Percentiles rank a stretch among this genome's conserved stretches.
Evolutionary conservation across 306 rosid genomes (phyloP).

Genomic region (Oemleria cerasiformis): DNA sequence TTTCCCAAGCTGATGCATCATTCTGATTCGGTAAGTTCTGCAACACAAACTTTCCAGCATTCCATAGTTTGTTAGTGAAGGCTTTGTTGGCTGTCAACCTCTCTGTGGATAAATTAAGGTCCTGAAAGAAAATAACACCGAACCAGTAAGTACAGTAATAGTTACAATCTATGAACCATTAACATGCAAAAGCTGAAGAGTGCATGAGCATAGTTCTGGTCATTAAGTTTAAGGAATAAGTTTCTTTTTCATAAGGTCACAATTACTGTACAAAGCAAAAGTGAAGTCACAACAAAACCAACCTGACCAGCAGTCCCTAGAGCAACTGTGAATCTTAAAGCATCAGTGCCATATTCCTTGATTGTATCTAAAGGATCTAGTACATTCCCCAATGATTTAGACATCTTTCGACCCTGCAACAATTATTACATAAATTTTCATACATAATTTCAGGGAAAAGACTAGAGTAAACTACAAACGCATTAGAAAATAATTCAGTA

Average conservation of each 20-base stretch:
- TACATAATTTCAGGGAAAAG: neutral
- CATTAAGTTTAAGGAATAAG: neutral
- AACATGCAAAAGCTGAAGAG: constrained; percentile 15
- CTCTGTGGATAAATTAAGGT: constrained; percentile 89
- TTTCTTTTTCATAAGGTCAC: neutral
- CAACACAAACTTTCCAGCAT: constrained; percentile 87
- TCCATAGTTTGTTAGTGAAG: constrained; percentile 96
- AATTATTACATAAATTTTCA: constrained; percentile 1
- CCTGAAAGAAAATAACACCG: constrained; percentile 44
- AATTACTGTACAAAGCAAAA: neutral
- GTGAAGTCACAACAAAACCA: constrained; percentile 26
- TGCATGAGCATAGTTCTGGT: neutral
- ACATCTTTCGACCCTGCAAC: constrained; percentile 93
- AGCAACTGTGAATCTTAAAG: constrained; percentile 87
- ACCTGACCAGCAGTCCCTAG: constrained; percentile 99
- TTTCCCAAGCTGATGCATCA: constrained; percentile 66
- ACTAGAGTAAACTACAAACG: neutral
- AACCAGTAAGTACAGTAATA: constrained; percentile 1
- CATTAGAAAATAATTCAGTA: neutral
- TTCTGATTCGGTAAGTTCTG: constrained; percentile 71
- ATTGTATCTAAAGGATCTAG: constrained; percentile 86
- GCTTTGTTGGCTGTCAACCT: constrained; percentile 87
- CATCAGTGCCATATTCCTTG: constrained; percentile 92
- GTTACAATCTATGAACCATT: constrained; percentile 16
- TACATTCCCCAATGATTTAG: constrained; percentile 90